Evolutionary conservation across 2,329 filamentous ascomycete genomes (phyloP).

Genomic region (Fusarium brachygibbosum): DNA sequence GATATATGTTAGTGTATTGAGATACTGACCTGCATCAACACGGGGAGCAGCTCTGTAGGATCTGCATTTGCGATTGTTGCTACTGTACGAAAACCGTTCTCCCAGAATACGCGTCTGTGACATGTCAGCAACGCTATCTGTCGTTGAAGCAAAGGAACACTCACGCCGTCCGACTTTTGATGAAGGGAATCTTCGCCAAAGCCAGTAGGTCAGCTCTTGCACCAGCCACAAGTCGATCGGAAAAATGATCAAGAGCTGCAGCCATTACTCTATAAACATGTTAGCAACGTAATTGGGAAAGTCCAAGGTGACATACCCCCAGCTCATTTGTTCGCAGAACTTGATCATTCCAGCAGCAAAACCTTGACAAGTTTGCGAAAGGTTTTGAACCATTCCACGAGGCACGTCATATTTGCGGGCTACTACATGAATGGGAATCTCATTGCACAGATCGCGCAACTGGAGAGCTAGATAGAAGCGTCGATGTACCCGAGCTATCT

Average conservation of each 20-base stretch:
- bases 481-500: slow-evolving; percentile 73
- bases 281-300: slow-evolving; percentile 26
- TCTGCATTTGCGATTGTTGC: slow-evolving; percentile 77
- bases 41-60: slow-evolving; percentile 74
- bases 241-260: slow-evolving; percentile 80
- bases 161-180: slow-evolving; percentile 81
- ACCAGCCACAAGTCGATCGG: slow-evolving; percentile 78
- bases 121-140: slow-evolving; percentile 12
- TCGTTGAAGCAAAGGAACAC: slow-evolving; percentile 37
- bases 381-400: slow-evolving; percentile 77
- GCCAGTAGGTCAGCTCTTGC: slow-evolving; percentile 78
- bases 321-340: slow-evolving; percentile 82
- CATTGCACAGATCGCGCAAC: slow-evolving; percentile 83
- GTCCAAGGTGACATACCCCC: slow-evolving; percentile 63
- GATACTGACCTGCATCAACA: slow-evolving; percentile 75
- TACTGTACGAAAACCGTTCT: slow-evolving; percentile 79
- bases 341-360: slow-evolving; percentile 85
- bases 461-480: slow-evolving; percentile 82
- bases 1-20: not conserved
- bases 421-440: slow-evolving; percentile 77
- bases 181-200: slow-evolving; percentile 77
- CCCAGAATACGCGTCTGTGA: slow-evolving; percentile 73
- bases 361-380: slow-evolving; percentile 81
- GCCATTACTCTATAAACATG: slow-evolving; percentile 69
- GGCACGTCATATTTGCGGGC: slow-evolving; percentile 78